Evolutionary conservation across 768 basidiomycete genomes (phyloP), one percentile per base, ranked within the genome.

Genomic region (Pleurotus citrinopileatus): DNA sequence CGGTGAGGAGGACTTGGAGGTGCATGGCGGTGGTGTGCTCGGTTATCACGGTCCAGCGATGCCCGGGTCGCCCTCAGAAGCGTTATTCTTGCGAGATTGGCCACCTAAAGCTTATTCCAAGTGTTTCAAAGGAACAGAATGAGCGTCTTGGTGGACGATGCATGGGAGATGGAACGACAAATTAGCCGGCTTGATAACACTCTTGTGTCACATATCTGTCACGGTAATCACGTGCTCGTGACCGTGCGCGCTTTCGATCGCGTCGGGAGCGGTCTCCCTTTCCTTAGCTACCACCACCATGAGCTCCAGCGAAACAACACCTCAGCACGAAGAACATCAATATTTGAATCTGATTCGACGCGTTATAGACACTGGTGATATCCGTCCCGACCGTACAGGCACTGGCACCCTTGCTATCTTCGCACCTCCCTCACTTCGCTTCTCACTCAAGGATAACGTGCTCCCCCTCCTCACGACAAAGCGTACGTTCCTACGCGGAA

Each of bases 381-480:
- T 70, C 8, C 86, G 96, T 27, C 83, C 89, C 53, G 96, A 99
- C 65, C 85, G 96, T 45, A 99, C 96, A 0, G 96, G 96, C 15
- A 98, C 96, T 0, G 96, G 96, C 52, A 98, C 95, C 8, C 72
- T 91, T 60, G 87, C 95, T 46, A 67, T 96, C 66, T 98, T 99
- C 65, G 95, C 94, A 0, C 96, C 96, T 4, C 89, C 87, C 2
- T 78, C 86, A 10, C 74, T 99, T 47, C 89, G 94, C 13, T 99
- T 99, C 78, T 89, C 90, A 13, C 87, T 98, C 54, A 72, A 80
- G 4, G 66, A 89, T 66, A 72, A 77, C 50, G 82, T 86, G 3
- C 77, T 99, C 3, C 96, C 96, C 2, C 82, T 98, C 12, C 76
- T 98, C 34, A 98, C 96, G 17, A 99, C 96, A 0, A 99, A 99